Base-by-base conservation (phyloP, 2,329 filamentous ascomycete genomes). In the Colletotrichum echinochloae region DNA sequence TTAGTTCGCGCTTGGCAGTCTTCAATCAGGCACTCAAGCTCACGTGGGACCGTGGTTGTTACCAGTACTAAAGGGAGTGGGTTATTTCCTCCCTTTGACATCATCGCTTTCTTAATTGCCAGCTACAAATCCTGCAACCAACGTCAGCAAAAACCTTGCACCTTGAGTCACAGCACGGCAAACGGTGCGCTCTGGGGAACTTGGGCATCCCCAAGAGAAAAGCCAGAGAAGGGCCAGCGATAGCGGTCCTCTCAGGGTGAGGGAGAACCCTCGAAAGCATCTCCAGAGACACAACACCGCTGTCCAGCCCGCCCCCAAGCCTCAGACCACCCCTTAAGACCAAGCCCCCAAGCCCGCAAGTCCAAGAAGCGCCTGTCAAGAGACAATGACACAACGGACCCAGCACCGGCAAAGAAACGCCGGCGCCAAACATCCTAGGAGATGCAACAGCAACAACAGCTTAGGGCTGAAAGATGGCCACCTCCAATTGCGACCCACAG, bases 321-420 rank as follows among this genome's bases (percentile, higher is more conserved):
- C 41, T 71, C 73, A 14, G 72, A 70, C 5, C 12, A 71, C 68
- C 2, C 69, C 48, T 20, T 72, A 77, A 37, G 70, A 75, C 4
- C 70, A 74, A 59, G 72, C 18, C 23, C 46, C 68, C 5, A 39
- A 60, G 23, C 23, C 5, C 52, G 65, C 30, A 70, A 44, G 35
- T 64, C 69, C 49, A 68, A 68, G 54, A 71, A 71, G 26, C 65
- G 69, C 26, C 20, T 41, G 8, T 30, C 65, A 35, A 65, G 46
- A 35, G 28, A 55, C 20, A 23, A 52, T 4, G 33, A 37, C 23
- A 18, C 60, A 48, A 44, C 49, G 18, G 39, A 61, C 35, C 23
- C 37, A 60, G 35, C 39, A 30, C 57, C 62, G 7, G 61, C 51
- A 37, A 72, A 59, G 49, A 69, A 57, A 65, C 59, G 66, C 37